phyloP scores from a whole-genome alignment of 1,284 basidiomycete genomes.

The Exsudoporus floridanus region DNA sequence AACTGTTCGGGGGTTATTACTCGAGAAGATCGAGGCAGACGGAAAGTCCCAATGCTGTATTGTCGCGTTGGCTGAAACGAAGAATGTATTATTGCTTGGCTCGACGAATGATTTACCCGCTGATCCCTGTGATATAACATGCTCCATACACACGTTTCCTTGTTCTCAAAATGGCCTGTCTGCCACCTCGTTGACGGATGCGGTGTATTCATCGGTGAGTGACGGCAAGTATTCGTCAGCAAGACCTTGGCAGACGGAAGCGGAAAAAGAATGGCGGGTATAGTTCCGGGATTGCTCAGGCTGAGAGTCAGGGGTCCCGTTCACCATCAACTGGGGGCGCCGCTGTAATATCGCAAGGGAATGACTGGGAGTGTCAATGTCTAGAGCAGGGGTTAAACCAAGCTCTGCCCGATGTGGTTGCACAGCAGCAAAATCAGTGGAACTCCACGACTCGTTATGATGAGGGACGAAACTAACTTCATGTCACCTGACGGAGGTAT shows the following conservation, averaged over 20 bases:
- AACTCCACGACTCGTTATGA: constrained; percentile 38
- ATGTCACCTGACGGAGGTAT: too few relatives aligned
- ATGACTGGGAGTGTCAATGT: constrained; percentile 41
- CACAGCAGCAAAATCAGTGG: constrained; percentile 27
- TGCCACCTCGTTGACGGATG: constrained; percentile 41
- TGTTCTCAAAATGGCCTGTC: too few relatives aligned
- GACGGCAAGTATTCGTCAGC: constrained; percentile 39
- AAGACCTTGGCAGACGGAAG: constrained; percentile 37
- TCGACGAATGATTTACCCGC: constrained; percentile 38
- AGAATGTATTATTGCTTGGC: constrained; percentile 28
- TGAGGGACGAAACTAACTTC: too few relatives aligned
- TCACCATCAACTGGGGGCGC: constrained; percentile 37
- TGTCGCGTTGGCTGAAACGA: constrained; percentile 37
- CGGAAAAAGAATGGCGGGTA: constrained; percentile 39
- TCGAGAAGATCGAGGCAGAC: constrained; percentile 30
- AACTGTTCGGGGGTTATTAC: constrained; percentile 39
- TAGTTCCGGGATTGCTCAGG: constrained; percentile 38
- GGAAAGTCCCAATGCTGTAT: constrained; percentile 44
- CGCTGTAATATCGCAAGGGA: constrained; percentile 40
- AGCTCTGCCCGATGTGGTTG: constrained; percentile 35
- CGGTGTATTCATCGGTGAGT: constrained; percentile 38
- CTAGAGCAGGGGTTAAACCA: constrained; percentile 38
- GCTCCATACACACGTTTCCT: too few relatives aligned
- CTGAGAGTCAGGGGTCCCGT: constrained; percentile 37
- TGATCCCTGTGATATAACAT: constrained; percentile 26